Conservation (phyloP, 129 eudicot species). For the Saposhnikovia divaricata region DNA sequence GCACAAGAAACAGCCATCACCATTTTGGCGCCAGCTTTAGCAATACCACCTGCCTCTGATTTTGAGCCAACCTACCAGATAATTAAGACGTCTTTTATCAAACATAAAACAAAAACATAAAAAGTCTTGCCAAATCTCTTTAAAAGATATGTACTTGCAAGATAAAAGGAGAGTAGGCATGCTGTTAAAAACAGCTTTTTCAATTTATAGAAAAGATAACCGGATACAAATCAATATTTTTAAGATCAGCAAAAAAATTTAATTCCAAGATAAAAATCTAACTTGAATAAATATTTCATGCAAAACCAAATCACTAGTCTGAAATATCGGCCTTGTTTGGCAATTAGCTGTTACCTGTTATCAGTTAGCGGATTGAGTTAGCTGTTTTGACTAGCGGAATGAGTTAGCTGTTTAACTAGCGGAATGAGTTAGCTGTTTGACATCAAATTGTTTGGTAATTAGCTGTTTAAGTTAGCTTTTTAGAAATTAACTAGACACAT, state of each 20-base stretch:
- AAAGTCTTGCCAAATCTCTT: not conserved
- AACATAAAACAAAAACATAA: not conserved
- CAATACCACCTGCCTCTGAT: conserved; percentile 95
- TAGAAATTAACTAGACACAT: too few relatives aligned
- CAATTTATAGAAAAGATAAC: not conserved
- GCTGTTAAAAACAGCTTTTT: not conserved
- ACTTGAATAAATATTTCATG: not conserved
- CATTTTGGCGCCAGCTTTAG: conserved; percentile 99
- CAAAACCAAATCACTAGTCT: not conserved
- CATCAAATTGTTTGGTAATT: too few relatives aligned
- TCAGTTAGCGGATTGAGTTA: too few relatives aligned
- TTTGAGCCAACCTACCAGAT: conserved; percentile 82
- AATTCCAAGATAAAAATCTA: not conserved
- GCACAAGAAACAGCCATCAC: conserved; percentile 99
- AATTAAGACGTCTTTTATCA: not conserved
- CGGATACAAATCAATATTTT: not conserved
- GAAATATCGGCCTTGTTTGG: too few relatives aligned
- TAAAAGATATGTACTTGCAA: not conserved
- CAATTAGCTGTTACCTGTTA: too few relatives aligned
- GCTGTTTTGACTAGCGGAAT: too few relatives aligned
- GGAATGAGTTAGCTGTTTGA: too few relatives aligned
- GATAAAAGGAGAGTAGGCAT: not conserved
- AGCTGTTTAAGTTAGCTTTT: too few relatives aligned
- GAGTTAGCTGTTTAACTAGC: too few relatives aligned
- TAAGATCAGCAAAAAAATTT: not conserved